phyloP scores from a whole-genome alignment of 2,329 filamentous ascomycete species.

The Lachnellula subtilissima region DNA sequence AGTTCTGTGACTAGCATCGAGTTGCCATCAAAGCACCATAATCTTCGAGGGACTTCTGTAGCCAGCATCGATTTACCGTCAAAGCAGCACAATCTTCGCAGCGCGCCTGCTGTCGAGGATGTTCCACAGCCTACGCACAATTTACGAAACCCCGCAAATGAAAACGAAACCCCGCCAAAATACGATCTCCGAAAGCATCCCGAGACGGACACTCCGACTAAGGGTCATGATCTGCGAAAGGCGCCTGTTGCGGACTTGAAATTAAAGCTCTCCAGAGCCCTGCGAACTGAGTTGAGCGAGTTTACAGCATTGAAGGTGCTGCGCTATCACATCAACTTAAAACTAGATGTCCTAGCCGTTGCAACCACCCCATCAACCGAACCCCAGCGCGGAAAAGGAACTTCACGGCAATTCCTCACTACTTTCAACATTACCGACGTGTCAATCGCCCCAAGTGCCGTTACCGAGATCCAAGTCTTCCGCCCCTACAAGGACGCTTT shows the following conservation, averaged over 20 bases:
- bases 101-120: neutral
- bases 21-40: neutral
- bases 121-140: neutral
- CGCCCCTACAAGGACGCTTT: slow-evolving; percentile 53
- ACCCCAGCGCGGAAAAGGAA: slow-evolving; percentile 51
- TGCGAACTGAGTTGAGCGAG: slow-evolving; percentile 43
- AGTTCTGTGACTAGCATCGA: neutral
- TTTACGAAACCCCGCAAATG: neutral
- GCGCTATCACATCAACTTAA: slow-evolving; percentile 44
- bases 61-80: neutral
- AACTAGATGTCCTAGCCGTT: slow-evolving; percentile 51
- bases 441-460: slow-evolving; percentile 44
- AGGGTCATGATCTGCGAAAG: slow-evolving; percentile 17
- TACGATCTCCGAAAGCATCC: neutral
- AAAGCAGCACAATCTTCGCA: neutral
- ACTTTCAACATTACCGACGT: slow-evolving; percentile 55
- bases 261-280: slow-evolving; percentile 20
- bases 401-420: slow-evolving; percentile 56
- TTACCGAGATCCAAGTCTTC: slow-evolving; percentile 53
- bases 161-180: neutral
- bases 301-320: slow-evolving; percentile 49
- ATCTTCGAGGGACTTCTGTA: neutral
- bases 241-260: slow-evolving; percentile 21
- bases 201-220: slow-evolving; percentile 17
- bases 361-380: slow-evolving; percentile 46